These are phyloP conservation scores for Thermochaetoides dissita DNA, from an alignment of 2,329 filamentous ascomycete genomes.

Conservation along the genomic window DNA sequence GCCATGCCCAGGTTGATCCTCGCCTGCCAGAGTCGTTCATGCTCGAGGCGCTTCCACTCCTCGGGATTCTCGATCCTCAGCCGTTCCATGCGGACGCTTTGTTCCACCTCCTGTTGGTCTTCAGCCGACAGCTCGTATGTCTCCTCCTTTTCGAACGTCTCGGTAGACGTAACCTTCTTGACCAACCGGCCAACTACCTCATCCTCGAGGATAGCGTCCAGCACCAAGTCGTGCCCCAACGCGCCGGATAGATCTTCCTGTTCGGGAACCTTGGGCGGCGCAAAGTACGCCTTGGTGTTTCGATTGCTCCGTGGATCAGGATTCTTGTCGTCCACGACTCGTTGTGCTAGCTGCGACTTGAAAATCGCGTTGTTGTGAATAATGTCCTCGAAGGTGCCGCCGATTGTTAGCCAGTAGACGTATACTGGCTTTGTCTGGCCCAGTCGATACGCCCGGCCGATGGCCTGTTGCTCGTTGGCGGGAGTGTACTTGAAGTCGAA, in stretches of 20 bases:
- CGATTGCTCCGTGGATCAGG: constrained; percentile 51
- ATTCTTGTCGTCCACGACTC: constrained; percentile 75
- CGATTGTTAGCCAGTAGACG: constrained; percentile 69
- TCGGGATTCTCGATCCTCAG: constrained; percentile 13
- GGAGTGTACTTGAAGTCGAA: constrained; percentile 78
- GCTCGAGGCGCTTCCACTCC: constrained; percentile 9
- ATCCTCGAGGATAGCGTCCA: constrained; percentile 34
- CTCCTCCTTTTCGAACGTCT: constrained; percentile 61
- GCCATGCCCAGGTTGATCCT: neutral
- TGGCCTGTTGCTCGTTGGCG: constrained; percentile 68
- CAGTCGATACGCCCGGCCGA: constrained; percentile 74
- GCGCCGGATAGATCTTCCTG: constrained; percentile 23
- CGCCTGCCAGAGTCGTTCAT: constrained; percentile 1
- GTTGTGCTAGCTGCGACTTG: constrained; percentile 65
- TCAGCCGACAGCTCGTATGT: constrained; percentile 47
- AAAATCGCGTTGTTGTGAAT: constrained; percentile 64
- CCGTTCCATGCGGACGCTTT: constrained; percentile 19
- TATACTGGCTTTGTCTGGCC: constrained; percentile 69
- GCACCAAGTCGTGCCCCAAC: constrained; percentile 47
- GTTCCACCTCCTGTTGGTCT: constrained; percentile 42
- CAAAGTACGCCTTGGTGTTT: constrained; percentile 40
- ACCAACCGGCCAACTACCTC: constrained; percentile 27
- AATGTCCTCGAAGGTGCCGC: constrained; percentile 65
- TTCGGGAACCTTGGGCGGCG: constrained; percentile 36
- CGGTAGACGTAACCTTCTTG: constrained; percentile 47